Percentiles rank a stretch among this genome's conserved stretches.
Evolutionary conservation across 495 filamentous ascomycete genomes (phyloP).

Genomic region (Elasticomyces elasticus): DNA sequence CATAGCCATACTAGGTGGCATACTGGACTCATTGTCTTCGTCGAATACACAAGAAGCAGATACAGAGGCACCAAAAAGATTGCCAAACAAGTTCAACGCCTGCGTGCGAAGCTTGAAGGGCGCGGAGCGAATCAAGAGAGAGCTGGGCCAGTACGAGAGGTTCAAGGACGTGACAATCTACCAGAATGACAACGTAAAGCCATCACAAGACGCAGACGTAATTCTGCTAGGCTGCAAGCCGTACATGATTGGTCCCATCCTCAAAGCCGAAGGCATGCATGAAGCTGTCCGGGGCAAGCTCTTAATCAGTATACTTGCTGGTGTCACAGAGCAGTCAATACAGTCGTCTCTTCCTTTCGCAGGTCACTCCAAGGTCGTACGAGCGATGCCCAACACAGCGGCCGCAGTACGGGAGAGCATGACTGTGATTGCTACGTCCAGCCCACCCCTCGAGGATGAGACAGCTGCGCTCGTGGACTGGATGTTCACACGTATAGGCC

Average conservation of each 20-base stretch:
- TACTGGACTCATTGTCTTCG: constrained; percentile 47
- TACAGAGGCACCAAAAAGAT: constrained; percentile 40
- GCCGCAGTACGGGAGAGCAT: constrained; percentile 63
- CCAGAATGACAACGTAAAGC: constrained; percentile 49
- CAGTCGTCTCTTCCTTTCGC: constrained; percentile 46
- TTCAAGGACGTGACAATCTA: constrained; percentile 26
- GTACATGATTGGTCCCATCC: constrained; percentile 55
- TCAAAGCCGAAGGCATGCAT: constrained; percentile 52
- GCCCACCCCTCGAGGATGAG: constrained; percentile 44
- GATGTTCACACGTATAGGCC: constrained; percentile 66
- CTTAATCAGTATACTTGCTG: constrained; percentile 74
- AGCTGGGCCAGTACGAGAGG: constrained; percentile 10
- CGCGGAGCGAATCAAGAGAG: constrained; percentile 45
- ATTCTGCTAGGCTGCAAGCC: constrained; percentile 72
- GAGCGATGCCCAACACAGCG: constrained; percentile 73
- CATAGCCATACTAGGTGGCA: constrained; percentile 72
- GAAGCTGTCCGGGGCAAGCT: constrained; percentile 67
- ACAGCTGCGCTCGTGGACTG: constrained; percentile 53
- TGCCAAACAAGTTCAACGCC: constrained; percentile 65
- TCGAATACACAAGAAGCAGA: constrained; percentile 17
- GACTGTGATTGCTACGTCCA: constrained; percentile 58
- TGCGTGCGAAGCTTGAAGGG: constrained; percentile 57
- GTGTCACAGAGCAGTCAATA: constrained; percentile 60
- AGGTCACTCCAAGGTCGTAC: constrained; percentile 46
- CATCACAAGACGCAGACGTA: constrained; percentile 50